phyloP scores from a whole-genome alignment of 768 basidiomycete species.

The Xerocomellus dryophilus region DNA sequence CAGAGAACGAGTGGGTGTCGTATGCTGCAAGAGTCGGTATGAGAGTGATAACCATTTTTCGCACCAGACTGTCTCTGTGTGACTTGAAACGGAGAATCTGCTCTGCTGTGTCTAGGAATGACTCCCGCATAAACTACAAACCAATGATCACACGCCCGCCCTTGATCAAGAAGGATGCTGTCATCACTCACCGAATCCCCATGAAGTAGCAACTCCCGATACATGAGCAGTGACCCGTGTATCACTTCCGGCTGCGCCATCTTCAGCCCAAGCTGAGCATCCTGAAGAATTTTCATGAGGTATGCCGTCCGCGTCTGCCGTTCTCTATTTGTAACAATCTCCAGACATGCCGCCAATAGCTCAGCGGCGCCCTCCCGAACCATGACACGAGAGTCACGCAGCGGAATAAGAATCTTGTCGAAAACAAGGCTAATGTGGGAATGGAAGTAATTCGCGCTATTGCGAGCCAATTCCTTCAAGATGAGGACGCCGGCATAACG shows the following conservation, averaged over 20 bases:
- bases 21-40: slow-evolving; percentile 94
- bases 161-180: background rate
- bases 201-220: slow-evolving; percentile 85
- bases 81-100: slow-evolving; percentile 85
- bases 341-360: slow-evolving; percentile 87
- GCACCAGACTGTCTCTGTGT: slow-evolving; percentile 82
- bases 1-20: slow-evolving; percentile 88
- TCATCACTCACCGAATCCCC: slow-evolving; percentile 79
- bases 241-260: slow-evolving; percentile 82
- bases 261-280: slow-evolving; percentile 81
- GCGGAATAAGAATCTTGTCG: slow-evolving; percentile 87
- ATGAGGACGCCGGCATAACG: slow-evolving; percentile 94
- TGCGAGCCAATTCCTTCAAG: slow-evolving; percentile 87
- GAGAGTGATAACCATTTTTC: slow-evolving; percentile 92
- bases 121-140: slow-evolving; percentile 80
- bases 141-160: background rate
- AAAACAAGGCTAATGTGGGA: slow-evolving; percentile 85
- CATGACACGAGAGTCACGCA: slow-evolving; percentile 85
- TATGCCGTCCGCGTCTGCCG: slow-evolving; percentile 63
- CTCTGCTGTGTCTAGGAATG: slow-evolving; percentile 83
- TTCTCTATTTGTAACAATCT: slow-evolving; percentile 77
- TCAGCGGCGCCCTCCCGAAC: slow-evolving; percentile 93
- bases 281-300: slow-evolving; percentile 79
- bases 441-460: slow-evolving; percentile 85
- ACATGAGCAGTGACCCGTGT: slow-evolving; percentile 88